Percentiles rank a stretch among this genome's conserved stretches.
These are phyloP conservation scores for Boletales sp. DNA, from an alignment of 768 basidiomycete genomes.

Conservation along the genomic window DNA sequence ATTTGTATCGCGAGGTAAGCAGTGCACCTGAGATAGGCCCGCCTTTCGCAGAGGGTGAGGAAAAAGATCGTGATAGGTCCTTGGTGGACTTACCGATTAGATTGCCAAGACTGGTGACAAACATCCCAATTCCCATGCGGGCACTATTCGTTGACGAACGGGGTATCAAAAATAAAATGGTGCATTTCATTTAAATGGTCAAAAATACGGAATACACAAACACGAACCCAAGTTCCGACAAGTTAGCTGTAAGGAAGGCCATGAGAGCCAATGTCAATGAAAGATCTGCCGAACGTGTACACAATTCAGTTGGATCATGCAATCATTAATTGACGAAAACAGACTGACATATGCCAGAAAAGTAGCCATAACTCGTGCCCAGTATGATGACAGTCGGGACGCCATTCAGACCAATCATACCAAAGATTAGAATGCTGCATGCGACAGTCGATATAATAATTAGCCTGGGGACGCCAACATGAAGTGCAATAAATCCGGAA, in stretches of 20 bases:
- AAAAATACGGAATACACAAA: background rate
- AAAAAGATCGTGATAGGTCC: background rate
- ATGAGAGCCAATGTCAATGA: slow-evolving; percentile 40
- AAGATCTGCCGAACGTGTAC: slow-evolving; percentile 26
- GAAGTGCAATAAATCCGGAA: slow-evolving; percentile 40
- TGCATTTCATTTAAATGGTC: no score
- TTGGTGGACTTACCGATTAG: slow-evolving; percentile 17
- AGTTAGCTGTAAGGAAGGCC: slow-evolving; percentile 39
- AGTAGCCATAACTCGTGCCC: slow-evolving; percentile 45
- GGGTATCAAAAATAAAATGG: no score
- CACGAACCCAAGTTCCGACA: slow-evolving; percentile 49
- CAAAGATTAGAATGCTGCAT: slow-evolving; percentile 39
- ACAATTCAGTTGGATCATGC: background rate
- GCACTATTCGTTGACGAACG: slow-evolving; percentile 13
- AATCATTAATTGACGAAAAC: background rate
- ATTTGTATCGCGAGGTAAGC: slow-evolving; percentile 46
- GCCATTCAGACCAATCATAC: slow-evolving; percentile 38
- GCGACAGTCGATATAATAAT: slow-evolving; percentile 32
- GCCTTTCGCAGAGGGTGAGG: slow-evolving; percentile 28
- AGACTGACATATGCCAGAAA: slow-evolving; percentile 39
- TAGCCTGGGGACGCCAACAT: slow-evolving; percentile 42
- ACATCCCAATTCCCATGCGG: slow-evolving; percentile 23
- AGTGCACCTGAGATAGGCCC: slow-evolving; percentile 55
- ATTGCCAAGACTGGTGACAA: slow-evolving; percentile 12
- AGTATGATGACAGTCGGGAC: slow-evolving; percentile 36